Base-by-base conservation (phyloP, 306 rosid species). In the Neltuma alba region DNA sequence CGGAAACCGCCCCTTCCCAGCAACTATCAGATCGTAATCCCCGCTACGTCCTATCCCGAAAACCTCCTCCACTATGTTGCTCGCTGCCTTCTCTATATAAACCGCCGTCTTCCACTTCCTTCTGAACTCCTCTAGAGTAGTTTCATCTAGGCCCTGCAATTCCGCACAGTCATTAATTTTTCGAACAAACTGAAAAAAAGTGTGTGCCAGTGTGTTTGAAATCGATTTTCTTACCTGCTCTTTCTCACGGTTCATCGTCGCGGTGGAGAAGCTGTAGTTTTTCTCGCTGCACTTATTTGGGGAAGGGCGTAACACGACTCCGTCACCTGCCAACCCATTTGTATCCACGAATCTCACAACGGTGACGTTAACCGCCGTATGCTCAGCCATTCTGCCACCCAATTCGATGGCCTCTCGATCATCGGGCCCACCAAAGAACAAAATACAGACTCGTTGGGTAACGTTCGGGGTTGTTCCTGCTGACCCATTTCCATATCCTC, bases 381-480 rank as follows among this genome's bases (percentile, higher is more conserved):
- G 97, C 15, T 94, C 88, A 1, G 76, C 84, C 92, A 94, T 92
- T 75, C 88, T 83, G 0, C 90, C 87, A 0, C 89, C 93, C 57
- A 94, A 68, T 67, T 88, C 91, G 60, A 92, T 63, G 14, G 92
- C 94, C 82, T 94, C 93, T 0, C 96, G 89, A 41, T 92, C 96
- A 72, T 94, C 98, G 0, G 97, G 97, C 58, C 98, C 98, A 54
- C 98, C 96, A 1, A 94, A 92, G 72, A 90, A 92, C 15, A 89
- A 16, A 2, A 94, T 31, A 34, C 92, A 89, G 1, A 91, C 64
- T 13, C 78, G 57, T 34, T 71, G 93, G 76, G 81, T 52, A 37
- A 58, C 45, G 0, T 34, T 6, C 0, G 40, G 9, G 28, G 1
- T 31, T 5, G 81, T 87, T 14, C 61, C 80, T 2, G 74, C 80